Conservation (phyloP, 2,329 filamentous ascomycete genomes). For the Ascocoryne sarcoides region DNA sequence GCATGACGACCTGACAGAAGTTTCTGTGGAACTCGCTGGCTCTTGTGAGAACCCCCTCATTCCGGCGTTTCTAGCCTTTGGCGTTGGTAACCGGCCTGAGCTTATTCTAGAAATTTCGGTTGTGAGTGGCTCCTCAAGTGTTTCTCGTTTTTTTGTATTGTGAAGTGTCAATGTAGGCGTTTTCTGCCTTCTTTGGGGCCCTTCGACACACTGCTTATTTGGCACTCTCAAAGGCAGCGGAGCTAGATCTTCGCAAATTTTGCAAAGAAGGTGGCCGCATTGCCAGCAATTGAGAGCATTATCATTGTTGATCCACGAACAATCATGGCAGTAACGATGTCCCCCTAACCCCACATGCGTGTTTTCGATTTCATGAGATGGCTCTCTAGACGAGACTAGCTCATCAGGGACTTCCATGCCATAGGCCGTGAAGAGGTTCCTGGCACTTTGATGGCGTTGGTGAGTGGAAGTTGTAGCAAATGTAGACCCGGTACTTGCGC, state of each 20-base stretch:
- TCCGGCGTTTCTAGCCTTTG: no score
- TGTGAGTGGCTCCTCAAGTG: no score
- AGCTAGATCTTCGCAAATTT: conserved; percentile 31
- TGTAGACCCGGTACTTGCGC: not conserved
- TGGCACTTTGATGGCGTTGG: conserved; percentile 34
- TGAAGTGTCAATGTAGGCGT: no score
- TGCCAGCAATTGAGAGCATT: conserved; percentile 35
- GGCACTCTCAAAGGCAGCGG: not conserved
- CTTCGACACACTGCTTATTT: not conserved
- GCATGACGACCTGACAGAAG: no score
- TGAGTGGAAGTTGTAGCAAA: conserved; percentile 25
- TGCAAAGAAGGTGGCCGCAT: conserved; percentile 44
- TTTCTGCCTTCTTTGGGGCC: no score
- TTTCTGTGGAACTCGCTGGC: no score
- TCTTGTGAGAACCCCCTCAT: no score
- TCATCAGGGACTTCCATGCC: conserved; percentile 37
- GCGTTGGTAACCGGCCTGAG: no score
- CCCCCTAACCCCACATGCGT: conserved; percentile 17
- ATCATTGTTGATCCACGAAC: conserved; percentile 33
- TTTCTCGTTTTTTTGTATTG: no score
- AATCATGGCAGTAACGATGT: conserved; percentile 40
- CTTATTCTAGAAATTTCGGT: no score
- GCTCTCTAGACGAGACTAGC: conserved; percentile 33
- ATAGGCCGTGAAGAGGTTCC: conserved; percentile 40
- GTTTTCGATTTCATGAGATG: conserved; percentile 23